These are phyloP conservation scores for Cutaneotrichosporon daszewskae DNA, from an alignment of 1,284 basidiomycete species.

Conservation along the genomic window DNA sequence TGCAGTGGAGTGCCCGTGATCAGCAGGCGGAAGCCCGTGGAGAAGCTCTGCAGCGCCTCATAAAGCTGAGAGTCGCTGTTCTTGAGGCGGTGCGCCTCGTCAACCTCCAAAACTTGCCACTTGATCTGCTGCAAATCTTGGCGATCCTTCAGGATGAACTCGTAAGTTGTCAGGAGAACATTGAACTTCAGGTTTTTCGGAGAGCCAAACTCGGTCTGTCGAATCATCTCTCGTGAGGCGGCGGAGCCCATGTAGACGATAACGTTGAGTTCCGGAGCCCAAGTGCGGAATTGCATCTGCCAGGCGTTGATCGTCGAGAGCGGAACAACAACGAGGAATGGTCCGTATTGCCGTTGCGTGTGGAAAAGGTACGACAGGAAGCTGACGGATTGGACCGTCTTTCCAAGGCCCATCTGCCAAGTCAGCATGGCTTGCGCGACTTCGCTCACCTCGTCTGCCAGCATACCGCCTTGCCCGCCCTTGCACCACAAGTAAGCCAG, in stretches of 20 bases:
- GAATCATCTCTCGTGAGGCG: constrained; percentile 80
- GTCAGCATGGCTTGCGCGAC: neutral
- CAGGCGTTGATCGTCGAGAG: constrained; percentile 97
- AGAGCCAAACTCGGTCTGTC: constrained; percentile 84
- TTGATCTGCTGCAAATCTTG: constrained; percentile 88
- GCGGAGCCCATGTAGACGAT: constrained; percentile 95
- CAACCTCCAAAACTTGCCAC: constrained; percentile 94
- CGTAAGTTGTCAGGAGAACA: constrained; percentile 95
- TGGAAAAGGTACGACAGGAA: constrained; percentile 96
- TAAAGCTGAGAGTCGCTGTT: constrained; percentile 97
- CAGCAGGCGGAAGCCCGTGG: constrained; percentile 82
- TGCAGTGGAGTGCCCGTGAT: constrained; percentile 98
- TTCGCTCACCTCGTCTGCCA: constrained; percentile 75
- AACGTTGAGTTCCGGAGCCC: constrained; percentile 96
- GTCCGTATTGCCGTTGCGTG: constrained; percentile 86
- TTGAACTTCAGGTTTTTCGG: constrained; percentile 85
- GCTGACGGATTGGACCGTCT: constrained; percentile 93
- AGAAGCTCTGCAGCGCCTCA: constrained; percentile 85
- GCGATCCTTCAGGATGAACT: constrained; percentile 86
- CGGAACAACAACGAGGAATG: constrained; percentile 96
- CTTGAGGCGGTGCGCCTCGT: constrained; percentile 98
- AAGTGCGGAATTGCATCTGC: constrained; percentile 90
- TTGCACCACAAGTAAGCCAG: constrained; percentile 92
- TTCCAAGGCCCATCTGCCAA: constrained; percentile 86
- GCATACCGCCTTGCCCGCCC: constrained; percentile 83